These are phyloP conservation scores for Cryptococcus sp. DNA, from an alignment of 1,284 basidiomycete species.

Conservation along the genomic window DNA sequence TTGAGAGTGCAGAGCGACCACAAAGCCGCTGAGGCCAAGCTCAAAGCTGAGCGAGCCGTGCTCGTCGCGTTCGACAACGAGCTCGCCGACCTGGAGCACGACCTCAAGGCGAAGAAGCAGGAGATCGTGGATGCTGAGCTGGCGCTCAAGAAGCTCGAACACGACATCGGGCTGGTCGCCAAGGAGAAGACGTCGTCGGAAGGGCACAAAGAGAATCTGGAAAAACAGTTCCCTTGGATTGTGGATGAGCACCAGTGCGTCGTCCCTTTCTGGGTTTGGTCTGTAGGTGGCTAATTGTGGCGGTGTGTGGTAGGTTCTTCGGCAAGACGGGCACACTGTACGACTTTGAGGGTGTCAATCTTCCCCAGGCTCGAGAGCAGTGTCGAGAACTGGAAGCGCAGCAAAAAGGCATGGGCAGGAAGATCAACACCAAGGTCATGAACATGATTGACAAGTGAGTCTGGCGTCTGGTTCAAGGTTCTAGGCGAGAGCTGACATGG, in stretches of 20 bases:
- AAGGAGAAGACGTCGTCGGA: conserved; percentile 59
- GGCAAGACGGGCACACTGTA: conserved; percentile 77
- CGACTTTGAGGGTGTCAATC: conserved; percentile 74
- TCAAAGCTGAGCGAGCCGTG: conserved; percentile 78
- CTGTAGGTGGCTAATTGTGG: background rate
- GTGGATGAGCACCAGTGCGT: conserved; percentile 75
- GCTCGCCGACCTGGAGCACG: conserved; percentile 72
- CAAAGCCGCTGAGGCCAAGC: conserved; percentile 65
- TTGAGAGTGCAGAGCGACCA: conserved; percentile 55
- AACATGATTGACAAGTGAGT: conserved; percentile 90
- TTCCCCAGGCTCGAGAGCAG: conserved; percentile 62
- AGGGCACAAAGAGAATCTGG: conserved; percentile 57
- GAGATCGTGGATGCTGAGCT: conserved; percentile 70
- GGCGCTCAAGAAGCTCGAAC: conserved; percentile 59
- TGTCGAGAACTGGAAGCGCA: conserved; percentile 73
- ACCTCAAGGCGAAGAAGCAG: conserved; percentile 77
- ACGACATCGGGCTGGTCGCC: conserved; percentile 54
- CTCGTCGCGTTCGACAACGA: conserved; percentile 85
- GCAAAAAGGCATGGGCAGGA: conserved; percentile 87
- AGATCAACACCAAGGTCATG: conserved; percentile 92
- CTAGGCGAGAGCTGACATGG: background rate
- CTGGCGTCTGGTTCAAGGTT: background rate
- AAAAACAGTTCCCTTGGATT: conserved; percentile 87
- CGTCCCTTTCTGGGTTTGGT: background rate
- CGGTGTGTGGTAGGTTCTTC: conserved; percentile 62